Percentiles rank a stretch among this genome's conserved stretches.
phyloP scores from a whole-genome alignment of 108 stramenopile species.

The Cyclotella distinguenda region DNA sequence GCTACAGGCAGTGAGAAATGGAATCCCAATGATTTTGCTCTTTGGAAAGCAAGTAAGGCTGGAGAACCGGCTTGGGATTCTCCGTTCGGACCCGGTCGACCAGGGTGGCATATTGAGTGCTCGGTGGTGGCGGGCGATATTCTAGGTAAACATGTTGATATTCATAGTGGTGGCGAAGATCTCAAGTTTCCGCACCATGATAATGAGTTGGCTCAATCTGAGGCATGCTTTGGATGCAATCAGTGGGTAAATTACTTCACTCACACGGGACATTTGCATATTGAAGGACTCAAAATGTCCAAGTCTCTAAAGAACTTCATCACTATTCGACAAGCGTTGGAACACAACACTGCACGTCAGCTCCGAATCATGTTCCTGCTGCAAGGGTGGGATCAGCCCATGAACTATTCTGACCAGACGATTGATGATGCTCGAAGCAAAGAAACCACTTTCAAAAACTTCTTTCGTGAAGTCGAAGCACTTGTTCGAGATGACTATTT shows the following conservation, averaged over 20 bases:
- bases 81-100: slow-evolving; percentile 95
- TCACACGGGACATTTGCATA: slow-evolving; percentile 94
- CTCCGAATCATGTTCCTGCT: slow-evolving; percentile 92
- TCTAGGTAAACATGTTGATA: slow-evolving; percentile 81
- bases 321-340: slow-evolving; percentile 89
- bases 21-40: slow-evolving; percentile 90
- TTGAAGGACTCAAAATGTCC: slow-evolving; percentile 95
- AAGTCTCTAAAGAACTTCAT: slow-evolving; percentile 97
- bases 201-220: slow-evolving; percentile 98
- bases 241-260: slow-evolving; percentile 95
- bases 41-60: slow-evolving; percentile 95
- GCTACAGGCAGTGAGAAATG: slow-evolving; percentile 73
- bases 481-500: slow-evolving; percentile 66
- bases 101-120: slow-evolving; percentile 99
- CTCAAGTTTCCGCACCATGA: slow-evolving; percentile 99
- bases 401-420: slow-evolving; percentile 96
- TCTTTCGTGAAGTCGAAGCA: slow-evolving; percentile 94
- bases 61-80: slow-evolving; percentile 97
- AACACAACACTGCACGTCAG: slow-evolving; percentile 80
- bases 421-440: slow-evolving; percentile 90
- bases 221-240: slow-evolving; percentile 71
- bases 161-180: slow-evolving; percentile 96
- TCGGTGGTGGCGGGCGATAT: slow-evolving; percentile 92
- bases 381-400: slow-evolving; percentile 92
- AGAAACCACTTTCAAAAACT: slow-evolving; percentile 88